Conservation (phyloP, 805 yeast genomes). For the Nakazawaea ernobii region DNA sequence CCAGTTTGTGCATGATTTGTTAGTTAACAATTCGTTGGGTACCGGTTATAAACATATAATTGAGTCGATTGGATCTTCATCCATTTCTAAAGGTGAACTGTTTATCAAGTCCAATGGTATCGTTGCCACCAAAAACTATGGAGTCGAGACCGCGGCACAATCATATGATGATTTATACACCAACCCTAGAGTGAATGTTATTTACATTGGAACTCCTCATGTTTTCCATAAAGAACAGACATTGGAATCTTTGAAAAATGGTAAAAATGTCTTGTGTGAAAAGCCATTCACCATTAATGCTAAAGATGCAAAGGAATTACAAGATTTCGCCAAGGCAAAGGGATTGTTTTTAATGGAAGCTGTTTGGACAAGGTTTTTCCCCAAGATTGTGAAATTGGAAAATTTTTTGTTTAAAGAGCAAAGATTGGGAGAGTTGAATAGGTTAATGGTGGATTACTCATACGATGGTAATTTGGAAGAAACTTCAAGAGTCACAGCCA, state of each 20-base stretch:
- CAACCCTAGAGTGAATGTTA: conserved; percentile 38
- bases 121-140: conserved; percentile 7
- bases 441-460: conserved; percentile 39
- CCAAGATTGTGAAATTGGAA: conserved; percentile 32
- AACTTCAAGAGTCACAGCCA: conserved; percentile 34
- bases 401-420: conserved; percentile 32
- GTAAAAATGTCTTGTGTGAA: conserved; percentile 48
- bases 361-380: conserved; percentile 53
- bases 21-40: conserved; percentile 19
- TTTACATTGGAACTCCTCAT: conserved; percentile 54
- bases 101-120: conserved; percentile 23
- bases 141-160: conserved; percentile 17
- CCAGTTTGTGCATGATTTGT: conserved; percentile 34
- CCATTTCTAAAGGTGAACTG: conserved; percentile 27
- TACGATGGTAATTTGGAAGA: conserved; percentile 27
- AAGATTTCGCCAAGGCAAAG: conserved; percentile 36
- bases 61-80: conserved; percentile 34
- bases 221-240: conserved; percentile 42
- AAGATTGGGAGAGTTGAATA: conserved; percentile 39
- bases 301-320: conserved; percentile 35
- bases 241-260: conserved; percentile 34
- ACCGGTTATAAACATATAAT: conserved; percentile 27
- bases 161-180: conserved; percentile 38
- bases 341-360: conserved; percentile 52
- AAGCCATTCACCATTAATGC: conserved; percentile 48